A percentile compares a stretch with the other conserved stretches of the same genome.
These are phyloP conservation scores for Hawksworthiomyces lignivorus DNA, from an alignment of 2,329 filamentous ascomycete species.

Conservation along the genomic window DNA sequence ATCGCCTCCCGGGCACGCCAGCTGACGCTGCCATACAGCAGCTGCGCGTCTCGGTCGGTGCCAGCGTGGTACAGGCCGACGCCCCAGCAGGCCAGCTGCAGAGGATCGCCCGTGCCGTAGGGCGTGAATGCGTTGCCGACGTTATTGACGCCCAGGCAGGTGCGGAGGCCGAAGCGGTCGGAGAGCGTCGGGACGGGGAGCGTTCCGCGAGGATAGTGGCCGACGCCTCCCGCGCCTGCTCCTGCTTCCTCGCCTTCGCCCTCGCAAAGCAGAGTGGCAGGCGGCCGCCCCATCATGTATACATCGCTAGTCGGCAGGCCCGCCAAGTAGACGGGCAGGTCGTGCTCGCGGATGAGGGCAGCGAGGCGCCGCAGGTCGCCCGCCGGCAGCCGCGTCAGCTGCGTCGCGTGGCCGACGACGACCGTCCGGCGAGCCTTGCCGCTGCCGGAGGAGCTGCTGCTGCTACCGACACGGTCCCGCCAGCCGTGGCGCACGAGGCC, in stretches of 20 bases:
- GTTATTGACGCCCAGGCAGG: conserved; percentile 61
- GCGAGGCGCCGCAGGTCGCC: conserved; percentile 43
- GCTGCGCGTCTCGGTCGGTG: conserved; percentile 47
- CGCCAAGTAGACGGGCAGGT: conserved; percentile 57
- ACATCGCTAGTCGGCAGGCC: conserved; percentile 64
- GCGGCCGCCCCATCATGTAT: conserved; percentile 58
- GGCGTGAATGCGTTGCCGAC: conserved; percentile 70
- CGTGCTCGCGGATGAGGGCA: conserved; percentile 33
- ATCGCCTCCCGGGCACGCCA: conserved; percentile 28
- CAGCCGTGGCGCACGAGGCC: conserved; percentile 43
- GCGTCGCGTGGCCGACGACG: conserved; percentile 61
- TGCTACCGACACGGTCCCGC: no score
- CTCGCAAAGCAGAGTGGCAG: not conserved
- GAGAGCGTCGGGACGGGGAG: conserved; percentile 55
- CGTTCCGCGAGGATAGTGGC: conserved; percentile 47
- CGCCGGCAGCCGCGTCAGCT: conserved; percentile 48
- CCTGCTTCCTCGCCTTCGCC: not conserved
- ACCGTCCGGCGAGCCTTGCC: no score
- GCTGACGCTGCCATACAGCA: conserved; percentile 41
- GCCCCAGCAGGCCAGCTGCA: conserved; percentile 53
- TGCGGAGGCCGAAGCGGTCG: conserved; percentile 46
- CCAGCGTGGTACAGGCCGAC: conserved; percentile 63
- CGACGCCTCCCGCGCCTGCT: no score
- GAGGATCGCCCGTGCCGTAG: conserved; percentile 58
- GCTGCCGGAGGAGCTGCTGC: no score